These are phyloP conservation scores for Musa beccarii DNA, from an alignment of 176 grass and related monocot species.

Conservation along the genomic window DNA sequence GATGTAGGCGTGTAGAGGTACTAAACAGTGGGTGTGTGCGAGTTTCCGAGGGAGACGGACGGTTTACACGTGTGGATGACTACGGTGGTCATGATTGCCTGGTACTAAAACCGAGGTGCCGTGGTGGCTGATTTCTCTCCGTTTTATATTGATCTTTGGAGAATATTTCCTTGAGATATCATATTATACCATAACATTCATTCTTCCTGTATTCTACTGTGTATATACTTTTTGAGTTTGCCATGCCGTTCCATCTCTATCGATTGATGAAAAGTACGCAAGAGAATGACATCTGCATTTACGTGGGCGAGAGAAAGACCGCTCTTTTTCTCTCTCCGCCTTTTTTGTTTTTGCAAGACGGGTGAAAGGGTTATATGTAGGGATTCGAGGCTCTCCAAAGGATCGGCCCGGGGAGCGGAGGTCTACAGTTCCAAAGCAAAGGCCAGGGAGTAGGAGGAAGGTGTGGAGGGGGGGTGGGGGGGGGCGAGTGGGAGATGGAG, in stretches of 20 bases:
- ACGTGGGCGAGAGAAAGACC: background rate
- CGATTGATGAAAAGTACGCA: background rate
- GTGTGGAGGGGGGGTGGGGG: background rate
- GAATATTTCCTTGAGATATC: background rate
- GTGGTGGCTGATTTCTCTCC: background rate
- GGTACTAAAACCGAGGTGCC: background rate
- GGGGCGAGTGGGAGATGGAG: background rate
- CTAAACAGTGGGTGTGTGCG: background rate
- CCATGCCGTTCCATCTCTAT: background rate
- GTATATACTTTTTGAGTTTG: background rate
- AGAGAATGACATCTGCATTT: conserved; percentile 8
- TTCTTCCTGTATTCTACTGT: no score
- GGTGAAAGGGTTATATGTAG: background rate
- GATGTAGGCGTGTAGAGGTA: background rate
- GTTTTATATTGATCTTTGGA: background rate
- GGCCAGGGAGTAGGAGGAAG: background rate
- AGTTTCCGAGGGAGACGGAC: conserved; percentile 6
- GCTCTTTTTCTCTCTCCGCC: background rate
- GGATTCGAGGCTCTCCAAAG: background rate
- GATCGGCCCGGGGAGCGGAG: background rate
- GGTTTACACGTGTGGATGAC: conserved; percentile 19
- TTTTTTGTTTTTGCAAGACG: background rate
- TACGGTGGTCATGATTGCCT: conserved; percentile 13
- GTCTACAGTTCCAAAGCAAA: background rate
- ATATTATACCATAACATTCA: background rate